A percentile compares a stretch with the other conserved stretches of the same genome.
Evolutionary conservation across 2,329 filamentous ascomycete species (phyloP).

Genomic region (Penicillium sp.): DNA sequence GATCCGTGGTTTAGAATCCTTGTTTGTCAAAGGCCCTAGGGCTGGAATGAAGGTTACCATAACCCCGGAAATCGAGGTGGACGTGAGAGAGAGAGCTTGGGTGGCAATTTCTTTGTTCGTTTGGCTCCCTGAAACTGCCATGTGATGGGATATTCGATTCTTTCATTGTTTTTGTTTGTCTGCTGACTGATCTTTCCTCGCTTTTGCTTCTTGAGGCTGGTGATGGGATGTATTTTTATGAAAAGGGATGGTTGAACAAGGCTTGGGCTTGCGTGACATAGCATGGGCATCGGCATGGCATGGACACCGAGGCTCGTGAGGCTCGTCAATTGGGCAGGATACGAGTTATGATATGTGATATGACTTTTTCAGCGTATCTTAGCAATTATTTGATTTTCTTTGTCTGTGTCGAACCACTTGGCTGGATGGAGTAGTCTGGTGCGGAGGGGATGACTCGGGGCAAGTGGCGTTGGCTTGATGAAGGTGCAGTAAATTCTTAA

Average conservation of each 20-base stretch:
- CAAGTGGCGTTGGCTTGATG: not conserved
- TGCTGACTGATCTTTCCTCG: not conserved
- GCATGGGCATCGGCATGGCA: not conserved
- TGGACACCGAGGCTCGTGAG: constrained; percentile 1
- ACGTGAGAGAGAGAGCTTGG: constrained; percentile 2
- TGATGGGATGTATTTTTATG: constrained; percentile 17
- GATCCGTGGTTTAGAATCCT: too few relatives aligned
- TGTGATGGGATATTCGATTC: not conserved
- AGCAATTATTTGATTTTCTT: not conserved
- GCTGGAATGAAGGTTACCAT: not conserved
- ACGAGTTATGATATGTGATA: constrained; percentile 13
- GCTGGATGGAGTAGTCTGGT: not conserved
- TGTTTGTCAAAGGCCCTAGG: not conserved
- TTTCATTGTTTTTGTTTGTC: constrained; percentile 7
- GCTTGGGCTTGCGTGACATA: not conserved
- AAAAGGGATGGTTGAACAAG: not conserved
- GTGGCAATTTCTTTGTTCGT: constrained; percentile 16
- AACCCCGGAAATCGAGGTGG: not conserved
- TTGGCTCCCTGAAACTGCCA: not conserved
- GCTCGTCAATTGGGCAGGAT: constrained; percentile 3
- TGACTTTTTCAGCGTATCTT: constrained; percentile 8
- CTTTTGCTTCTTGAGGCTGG: not conserved
- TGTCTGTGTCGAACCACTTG: not conserved
- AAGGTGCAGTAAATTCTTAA: not conserved
- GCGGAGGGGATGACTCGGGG: not conserved